These are phyloP conservation scores for Pelagophyceae sp. DNA, from an alignment of 352 stramenopile genomes.

Conservation along the genomic window DNA sequence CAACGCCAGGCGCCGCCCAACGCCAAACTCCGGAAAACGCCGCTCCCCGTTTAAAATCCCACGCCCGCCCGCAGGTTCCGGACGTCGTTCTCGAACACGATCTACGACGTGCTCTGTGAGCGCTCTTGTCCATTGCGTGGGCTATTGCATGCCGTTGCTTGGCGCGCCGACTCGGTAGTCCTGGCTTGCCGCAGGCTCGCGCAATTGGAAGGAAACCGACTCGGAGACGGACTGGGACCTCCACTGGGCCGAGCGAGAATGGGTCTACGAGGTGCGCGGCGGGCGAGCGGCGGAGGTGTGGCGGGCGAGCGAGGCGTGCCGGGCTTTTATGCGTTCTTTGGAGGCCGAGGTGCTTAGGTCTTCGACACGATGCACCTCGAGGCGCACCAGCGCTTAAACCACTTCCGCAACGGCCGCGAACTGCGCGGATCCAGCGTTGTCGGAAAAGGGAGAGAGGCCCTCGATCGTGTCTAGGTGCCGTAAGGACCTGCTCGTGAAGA, in stretches of 20 bases:
- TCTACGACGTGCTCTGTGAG: slow-evolving; percentile 50
- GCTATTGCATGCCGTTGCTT: slow-evolving; percentile 19
- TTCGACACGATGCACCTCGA: slow-evolving; percentile 45
- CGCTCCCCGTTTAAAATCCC: slow-evolving; percentile 6
- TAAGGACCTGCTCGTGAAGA: slow-evolving; percentile 60
- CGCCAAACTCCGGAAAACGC: no score
- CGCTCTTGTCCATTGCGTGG: slow-evolving; percentile 29
- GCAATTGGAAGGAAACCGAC: slow-evolving; percentile 60
- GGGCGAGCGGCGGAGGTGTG: slow-evolving; percentile 55
- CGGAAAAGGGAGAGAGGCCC: slow-evolving; percentile 48
- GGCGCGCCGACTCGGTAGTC: slow-evolving; percentile 9
- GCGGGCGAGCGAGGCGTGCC: slow-evolving; percentile 29
- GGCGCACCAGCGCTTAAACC: slow-evolving; percentile 64
- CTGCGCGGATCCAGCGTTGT: no score
- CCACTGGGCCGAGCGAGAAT: slow-evolving; percentile 68
- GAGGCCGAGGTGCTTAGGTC: no score
- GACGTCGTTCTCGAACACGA: slow-evolving; percentile 60
- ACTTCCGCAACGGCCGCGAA: slow-evolving; percentile 84
- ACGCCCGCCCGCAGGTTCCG: slow-evolving; percentile 38
- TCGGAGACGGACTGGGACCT: slow-evolving; percentile 64
- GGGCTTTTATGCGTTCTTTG: neutral
- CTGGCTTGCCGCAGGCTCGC: slow-evolving; percentile 16
- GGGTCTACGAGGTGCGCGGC: slow-evolving; percentile 68
- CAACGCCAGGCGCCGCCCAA: no score
- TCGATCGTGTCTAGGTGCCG: neutral